These are phyloP conservation scores for Lepiota brunneoincarnata DNA, from an alignment of 768 basidiomycete species.

Conservation along the genomic window DNA sequence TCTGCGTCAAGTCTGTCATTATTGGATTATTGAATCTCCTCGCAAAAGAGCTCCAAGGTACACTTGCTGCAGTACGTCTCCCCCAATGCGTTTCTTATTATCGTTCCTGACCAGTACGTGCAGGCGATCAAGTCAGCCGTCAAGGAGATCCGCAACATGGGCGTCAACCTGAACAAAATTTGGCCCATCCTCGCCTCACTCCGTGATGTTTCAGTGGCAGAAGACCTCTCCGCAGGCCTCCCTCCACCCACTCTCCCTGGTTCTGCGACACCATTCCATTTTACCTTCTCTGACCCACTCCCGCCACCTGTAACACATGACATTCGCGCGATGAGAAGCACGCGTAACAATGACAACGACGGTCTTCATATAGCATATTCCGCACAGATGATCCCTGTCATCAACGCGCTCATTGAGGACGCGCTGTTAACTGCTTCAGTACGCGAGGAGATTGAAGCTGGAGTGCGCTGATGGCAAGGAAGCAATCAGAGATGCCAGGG, in stretches of 20 bases:
- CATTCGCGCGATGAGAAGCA: slow-evolving; percentile 35
- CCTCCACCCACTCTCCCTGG: slow-evolving; percentile 9
- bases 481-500: slow-evolving; percentile 44
- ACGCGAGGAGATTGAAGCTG: slow-evolving; percentile 61
- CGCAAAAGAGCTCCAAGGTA: slow-evolving; percentile 37
- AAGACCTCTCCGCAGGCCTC: slow-evolving; percentile 1
- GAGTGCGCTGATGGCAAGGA: slow-evolving; percentile 56
- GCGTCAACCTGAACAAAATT: slow-evolving; percentile 58
- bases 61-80: slow-evolving; percentile 32
- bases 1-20: slow-evolving; percentile 62
- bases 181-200: slow-evolving; percentile 49
- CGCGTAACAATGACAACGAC: slow-evolving; percentile 41
- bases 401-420: slow-evolving; percentile 56
- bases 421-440: slow-evolving; percentile 44
- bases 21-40: slow-evolving; percentile 58
- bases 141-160: slow-evolving; percentile 50
- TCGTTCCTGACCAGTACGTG: not conserved
- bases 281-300: slow-evolving; percentile 55
- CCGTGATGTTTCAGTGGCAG: not conserved
- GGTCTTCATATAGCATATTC: slow-evolving; percentile 34
- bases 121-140: slow-evolving; percentile 44
- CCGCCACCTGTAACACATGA: slow-evolving; percentile 49
- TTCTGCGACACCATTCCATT: slow-evolving; percentile 12
- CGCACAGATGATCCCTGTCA: slow-evolving; percentile 66
- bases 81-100: not conserved